These are phyloP conservation scores for Crinitomyces ghanaensis DNA, from an alignment of 805 yeast genomes.

Conservation along the genomic window DNA sequence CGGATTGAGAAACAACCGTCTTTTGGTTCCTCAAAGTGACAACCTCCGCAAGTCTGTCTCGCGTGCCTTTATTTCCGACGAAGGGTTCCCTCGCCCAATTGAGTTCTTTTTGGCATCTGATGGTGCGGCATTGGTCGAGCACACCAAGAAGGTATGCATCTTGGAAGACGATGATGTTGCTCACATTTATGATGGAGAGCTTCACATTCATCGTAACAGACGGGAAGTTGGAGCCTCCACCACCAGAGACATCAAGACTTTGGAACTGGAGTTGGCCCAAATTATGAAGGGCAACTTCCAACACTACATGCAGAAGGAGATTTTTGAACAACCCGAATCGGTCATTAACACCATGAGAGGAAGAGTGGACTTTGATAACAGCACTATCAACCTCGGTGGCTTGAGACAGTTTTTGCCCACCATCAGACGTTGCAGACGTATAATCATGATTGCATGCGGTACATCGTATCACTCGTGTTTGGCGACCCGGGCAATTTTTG, in stretches of 20 bases:
- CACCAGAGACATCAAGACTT: constrained; percentile 89
- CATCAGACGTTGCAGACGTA: constrained; percentile 86
- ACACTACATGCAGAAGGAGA: constrained; percentile 98
- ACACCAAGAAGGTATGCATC: constrained; percentile 92
- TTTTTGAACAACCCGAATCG: constrained; percentile 97
- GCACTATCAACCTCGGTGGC: constrained; percentile 78
- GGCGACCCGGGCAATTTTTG: constrained; percentile 93
- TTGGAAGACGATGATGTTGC: constrained; percentile 98
- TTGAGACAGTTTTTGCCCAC: constrained; percentile 72
- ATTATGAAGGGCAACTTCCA: constrained; percentile 95
- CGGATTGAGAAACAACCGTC: no score
- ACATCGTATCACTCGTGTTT: constrained; percentile 97
- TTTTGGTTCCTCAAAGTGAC: constrained; percentile 5
- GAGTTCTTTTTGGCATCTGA: constrained; percentile 95
- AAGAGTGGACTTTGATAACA: constrained; percentile 82
- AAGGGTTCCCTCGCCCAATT: constrained; percentile 83
- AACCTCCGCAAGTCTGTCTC: constrained; percentile 78
- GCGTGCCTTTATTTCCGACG: constrained; percentile 92
- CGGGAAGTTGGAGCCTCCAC: constrained; percentile 75
- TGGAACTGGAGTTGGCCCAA: constrained; percentile 93
- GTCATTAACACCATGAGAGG: constrained; percentile 99
- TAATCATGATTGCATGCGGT: constrained; percentile 98
- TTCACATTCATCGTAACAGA: constrained; percentile 94
- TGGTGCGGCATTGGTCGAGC: constrained; percentile 92
- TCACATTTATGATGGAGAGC: constrained; percentile 94